These are phyloP conservation scores for Aquilaria yunnanensis DNA, from an alignment of 345 rosid genomes.

Conservation along the genomic window DNA sequence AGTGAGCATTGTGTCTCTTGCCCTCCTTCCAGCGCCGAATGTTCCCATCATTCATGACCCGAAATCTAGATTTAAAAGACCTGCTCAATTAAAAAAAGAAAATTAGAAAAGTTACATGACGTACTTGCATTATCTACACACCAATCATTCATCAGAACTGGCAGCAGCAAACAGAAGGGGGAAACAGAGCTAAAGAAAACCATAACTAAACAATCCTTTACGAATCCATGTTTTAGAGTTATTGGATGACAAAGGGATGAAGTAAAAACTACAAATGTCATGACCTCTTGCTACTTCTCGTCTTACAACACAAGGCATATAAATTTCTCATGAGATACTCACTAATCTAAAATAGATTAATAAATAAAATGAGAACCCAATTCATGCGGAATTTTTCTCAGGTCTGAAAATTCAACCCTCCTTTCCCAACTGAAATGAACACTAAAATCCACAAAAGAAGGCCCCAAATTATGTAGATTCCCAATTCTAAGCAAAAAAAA, in stretches of 20 bases:
- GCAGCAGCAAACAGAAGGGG: background rate
- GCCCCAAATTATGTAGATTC: background rate
- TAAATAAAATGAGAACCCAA: too few relatives aligned
- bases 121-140: conserved; percentile 58
- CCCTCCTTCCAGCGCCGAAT: conserved; percentile 95
- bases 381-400: too few relatives aligned
- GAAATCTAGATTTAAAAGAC: conserved; percentile 78
- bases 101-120: conserved; percentile 26
- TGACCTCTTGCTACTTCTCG: background rate
- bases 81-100: conserved; percentile 24
- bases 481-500: background rate
- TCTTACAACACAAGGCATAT: background rate
- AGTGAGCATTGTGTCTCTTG: conserved; percentile 87
- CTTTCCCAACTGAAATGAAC: too few relatives aligned
- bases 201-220: background rate
- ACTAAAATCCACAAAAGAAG: background rate
- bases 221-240: background rate
- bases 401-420: too few relatives aligned
- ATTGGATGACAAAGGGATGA: background rate
- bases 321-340: background rate
- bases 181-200: too few relatives aligned
- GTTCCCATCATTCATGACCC: conserved; percentile 62
- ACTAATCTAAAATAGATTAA: too few relatives aligned
- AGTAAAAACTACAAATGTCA: background rate
- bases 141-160: background rate